phyloP scores from a whole-genome alignment of 2,329 filamentous ascomycete species.

The Colletotrichum echinochloae region DNA sequence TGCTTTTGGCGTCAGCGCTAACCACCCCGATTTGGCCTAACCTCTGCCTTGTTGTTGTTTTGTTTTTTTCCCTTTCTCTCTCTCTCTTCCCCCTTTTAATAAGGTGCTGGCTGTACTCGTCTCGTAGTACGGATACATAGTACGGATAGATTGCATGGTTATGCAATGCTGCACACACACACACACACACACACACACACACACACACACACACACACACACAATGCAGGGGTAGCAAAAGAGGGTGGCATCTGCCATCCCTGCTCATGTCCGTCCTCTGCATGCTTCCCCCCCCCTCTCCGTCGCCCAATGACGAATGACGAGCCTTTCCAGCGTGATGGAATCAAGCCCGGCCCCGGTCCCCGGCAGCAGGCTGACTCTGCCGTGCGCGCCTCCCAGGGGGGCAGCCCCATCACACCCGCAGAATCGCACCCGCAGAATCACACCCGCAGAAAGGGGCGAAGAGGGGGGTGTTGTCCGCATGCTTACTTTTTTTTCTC shows the following conservation, averaged over 20 bases:
- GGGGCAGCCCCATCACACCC: slow-evolving; percentile 22
- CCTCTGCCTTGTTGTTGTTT: no score
- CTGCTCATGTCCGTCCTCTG: slow-evolving; percentile 7
- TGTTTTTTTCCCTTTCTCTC: neutral
- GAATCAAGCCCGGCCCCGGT: slow-evolving; percentile 25
- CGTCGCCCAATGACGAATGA: slow-evolving; percentile 27
- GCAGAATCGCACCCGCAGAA: slow-evolving; percentile 22
- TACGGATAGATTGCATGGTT: neutral
- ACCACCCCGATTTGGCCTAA: neutral
- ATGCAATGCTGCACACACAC: slow-evolving; percentile 11
- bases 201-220: neutral
- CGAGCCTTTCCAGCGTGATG: slow-evolving; percentile 18
- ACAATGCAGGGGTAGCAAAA: neutral
- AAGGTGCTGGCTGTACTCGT: no score
- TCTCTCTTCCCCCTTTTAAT: no score
- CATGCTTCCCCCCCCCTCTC: neutral
- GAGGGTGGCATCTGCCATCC: slow-evolving; percentile 23
- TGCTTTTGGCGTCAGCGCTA: neutral
- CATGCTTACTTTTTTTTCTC: neutral
- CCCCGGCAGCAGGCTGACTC: slow-evolving; percentile 28
- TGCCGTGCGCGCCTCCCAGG: slow-evolving; percentile 24
- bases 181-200: neutral
- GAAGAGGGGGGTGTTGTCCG: neutral
- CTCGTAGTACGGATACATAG: no score
- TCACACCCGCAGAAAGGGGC: slow-evolving; percentile 25